Evolutionary conservation across 192 early-diverging fungal genomes (phyloP), one percentile per base, ranked within the genome.

Genomic region (Coemansia javaensis): DNA sequence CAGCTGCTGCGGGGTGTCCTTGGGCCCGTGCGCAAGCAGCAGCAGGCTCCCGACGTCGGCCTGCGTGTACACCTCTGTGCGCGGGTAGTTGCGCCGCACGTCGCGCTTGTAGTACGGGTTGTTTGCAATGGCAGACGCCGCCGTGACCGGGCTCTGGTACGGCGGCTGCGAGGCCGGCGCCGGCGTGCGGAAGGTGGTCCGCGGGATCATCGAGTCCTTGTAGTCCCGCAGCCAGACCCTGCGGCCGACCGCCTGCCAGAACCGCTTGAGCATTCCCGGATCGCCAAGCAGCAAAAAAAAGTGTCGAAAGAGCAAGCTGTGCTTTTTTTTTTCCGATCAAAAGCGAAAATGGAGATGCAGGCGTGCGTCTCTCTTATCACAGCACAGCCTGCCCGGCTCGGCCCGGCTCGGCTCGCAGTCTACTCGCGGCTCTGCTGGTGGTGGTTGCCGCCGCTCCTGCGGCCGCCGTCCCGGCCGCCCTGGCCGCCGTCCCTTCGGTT

Each of bases 71-170:
- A 89, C 80, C 34, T 84, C 84, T 6, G 88, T 79, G 45, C 86
- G 85, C 41, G 94, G 94, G 69, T 89, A 95, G 70, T 89, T 85
- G 63, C 94, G 85, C 56, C 94, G 83, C 50, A 79, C 77, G 69
- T 98, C 94, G 39, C 92, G 88, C 61, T 84, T 81, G 68, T 79
- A 95, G 78, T 98, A 98, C 50, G 83, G 82, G 81, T 95, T 93
- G 64, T 86, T 78, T 44, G 79, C 80, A 23, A 97, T 70, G 43
- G 79, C 78, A 46, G 81, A 84, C 40, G 80, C 79, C 3, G 78
- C 48, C 0, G 84, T 70, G 40, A 76, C 21, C 64, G 77, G 56
- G 74, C 73, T 53, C 71, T 79, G 59, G 63, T 73, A 60, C 71
- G 79, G 53, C 44, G 77, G 57, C 66, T 75, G 63, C 45, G 66